phyloP scores from a whole-genome alignment of 1,284 basidiomycete genomes.

The Inonotus hispidus region DNA sequence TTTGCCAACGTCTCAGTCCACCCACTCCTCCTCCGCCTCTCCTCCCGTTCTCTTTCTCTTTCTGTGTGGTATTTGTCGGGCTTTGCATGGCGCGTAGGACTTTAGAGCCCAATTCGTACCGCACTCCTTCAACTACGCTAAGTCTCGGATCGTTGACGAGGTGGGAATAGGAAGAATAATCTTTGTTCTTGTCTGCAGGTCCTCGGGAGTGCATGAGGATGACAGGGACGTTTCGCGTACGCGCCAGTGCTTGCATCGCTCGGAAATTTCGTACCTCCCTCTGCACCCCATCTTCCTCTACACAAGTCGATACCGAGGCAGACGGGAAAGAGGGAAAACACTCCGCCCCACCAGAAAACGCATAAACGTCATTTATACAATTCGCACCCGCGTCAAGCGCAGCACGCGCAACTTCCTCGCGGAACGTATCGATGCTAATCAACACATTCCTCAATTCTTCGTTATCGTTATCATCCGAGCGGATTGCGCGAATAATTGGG shows the following conservation, averaged over 20 bases:
- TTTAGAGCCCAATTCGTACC: slow-evolving; percentile 67
- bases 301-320: slow-evolving; percentile 17
- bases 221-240: slow-evolving; percentile 61
- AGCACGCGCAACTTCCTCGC: slow-evolving; percentile 72
- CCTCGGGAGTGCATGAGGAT: slow-evolving; percentile 94
- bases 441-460: slow-evolving; percentile 36
- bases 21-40: slow-evolving; percentile 42
- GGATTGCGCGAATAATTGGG: slow-evolving; percentile 56
- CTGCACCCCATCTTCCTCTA: not conserved
- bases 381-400: slow-evolving; percentile 84
- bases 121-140: slow-evolving; percentile 67
- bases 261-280: slow-evolving; percentile 30
- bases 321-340: slow-evolving; percentile 39
- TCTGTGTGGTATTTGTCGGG: no score
- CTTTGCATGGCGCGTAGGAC: slow-evolving; percentile 46
- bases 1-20: slow-evolving; percentile 85
- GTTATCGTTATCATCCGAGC: slow-evolving; percentile 21
- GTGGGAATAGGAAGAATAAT: slow-evolving; percentile 46
- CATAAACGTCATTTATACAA: slow-evolving; percentile 93
- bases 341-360: slow-evolving; percentile 59
- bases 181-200: slow-evolving; percentile 69
- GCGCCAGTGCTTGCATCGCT: slow-evolving; percentile 65
- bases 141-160: slow-evolving; percentile 34
- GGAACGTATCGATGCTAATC: slow-evolving; percentile 93
- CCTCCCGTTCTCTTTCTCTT: no score